Evolutionary conservation across 306 rosid genomes (phyloP).

Genomic region (Sicyos edulis): DNA sequence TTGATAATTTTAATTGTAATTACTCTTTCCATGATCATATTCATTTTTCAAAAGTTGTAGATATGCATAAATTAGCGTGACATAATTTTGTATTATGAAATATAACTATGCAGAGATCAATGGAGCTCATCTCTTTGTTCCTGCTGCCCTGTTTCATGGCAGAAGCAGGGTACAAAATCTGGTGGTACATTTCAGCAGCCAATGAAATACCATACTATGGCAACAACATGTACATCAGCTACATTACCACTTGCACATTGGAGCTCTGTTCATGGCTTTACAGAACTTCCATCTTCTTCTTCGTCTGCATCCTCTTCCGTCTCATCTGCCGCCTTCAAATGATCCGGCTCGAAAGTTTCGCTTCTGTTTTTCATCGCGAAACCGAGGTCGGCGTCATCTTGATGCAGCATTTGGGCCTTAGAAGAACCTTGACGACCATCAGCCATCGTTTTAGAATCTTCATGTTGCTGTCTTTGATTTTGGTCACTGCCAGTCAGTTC

Average conservation of each 20-base stretch:
- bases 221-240: conserved; percentile 39
- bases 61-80: not conserved
- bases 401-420: conserved; percentile 51
- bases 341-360: conserved; percentile 60
- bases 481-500: conserved; percentile 81
- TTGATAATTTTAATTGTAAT: too few species aligned
- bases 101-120: conserved; percentile 53
- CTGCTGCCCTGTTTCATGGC: conserved; percentile 53
- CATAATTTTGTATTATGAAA: not conserved
- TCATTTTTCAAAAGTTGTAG: too few species aligned
- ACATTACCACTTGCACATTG: conserved; percentile 39
- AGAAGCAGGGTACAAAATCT: conserved; percentile 65
- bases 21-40: too few species aligned
- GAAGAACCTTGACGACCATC: conserved; percentile 50
- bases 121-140: conserved; percentile 46
- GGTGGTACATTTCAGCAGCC: conserved; percentile 82
- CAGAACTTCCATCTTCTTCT: conserved; percentile 77
- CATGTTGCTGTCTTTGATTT: conserved; percentile 55
- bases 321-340: conserved; percentile 66
- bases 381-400: conserved; percentile 63
- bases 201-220: conserved; percentile 59
- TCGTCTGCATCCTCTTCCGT: conserved; percentile 64
- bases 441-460: conserved; percentile 78
- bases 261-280: conserved; percentile 85
- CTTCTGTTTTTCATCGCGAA: conserved; percentile 50